Percentiles rank a stretch among this genome's conserved stretches.
Conservation (phyloP, 1,284 basidiomycete species). For the Cerioporus squamosus region DNA sequence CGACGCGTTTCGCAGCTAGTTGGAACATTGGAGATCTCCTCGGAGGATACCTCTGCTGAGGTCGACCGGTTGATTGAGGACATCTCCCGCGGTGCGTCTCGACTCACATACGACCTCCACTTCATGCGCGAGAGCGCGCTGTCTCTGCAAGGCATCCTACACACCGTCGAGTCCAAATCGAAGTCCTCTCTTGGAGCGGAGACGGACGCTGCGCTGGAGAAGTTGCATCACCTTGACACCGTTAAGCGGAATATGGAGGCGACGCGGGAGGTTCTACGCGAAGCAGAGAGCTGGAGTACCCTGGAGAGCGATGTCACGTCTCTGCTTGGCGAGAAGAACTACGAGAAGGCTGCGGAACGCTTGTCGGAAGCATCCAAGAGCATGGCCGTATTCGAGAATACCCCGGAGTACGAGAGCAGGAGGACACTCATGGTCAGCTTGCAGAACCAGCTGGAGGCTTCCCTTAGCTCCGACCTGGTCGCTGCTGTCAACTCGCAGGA, state of each 20-base stretch:
- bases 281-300: constrained; percentile 94
- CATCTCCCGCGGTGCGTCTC: constrained; percentile 85
- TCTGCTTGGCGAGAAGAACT: constrained; percentile 77
- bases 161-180: constrained; percentile 58
- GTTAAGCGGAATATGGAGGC: constrained; percentile 87
- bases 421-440: constrained; percentile 85
- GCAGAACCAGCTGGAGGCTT: constrained; percentile 92
- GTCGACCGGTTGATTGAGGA: constrained; percentile 90
- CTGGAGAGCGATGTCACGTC: constrained; percentile 89
- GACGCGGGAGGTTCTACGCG: constrained; percentile 82
- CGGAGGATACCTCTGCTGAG: constrained; percentile 83
- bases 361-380: constrained; percentile 85
- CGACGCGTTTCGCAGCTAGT: constrained; percentile 75
- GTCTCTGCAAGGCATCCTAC: constrained; percentile 68
- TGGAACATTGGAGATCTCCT: constrained; percentile 78
- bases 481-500: constrained; percentile 82
- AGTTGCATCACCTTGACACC: constrained; percentile 78
- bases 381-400: constrained; percentile 90
- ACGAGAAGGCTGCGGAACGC: constrained; percentile 86
- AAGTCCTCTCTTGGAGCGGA: constrained; percentile 52
- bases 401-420: constrained; percentile 85
- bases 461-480: constrained; percentile 84
- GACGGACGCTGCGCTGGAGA: constrained; percentile 69
- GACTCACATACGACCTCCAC: constrained; percentile 91
- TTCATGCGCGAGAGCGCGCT: constrained; percentile 92